These are phyloP conservation scores for Diaporthe sp. DNA, from an alignment of 2,329 filamentous ascomycete species.

Conservation along the genomic window DNA sequence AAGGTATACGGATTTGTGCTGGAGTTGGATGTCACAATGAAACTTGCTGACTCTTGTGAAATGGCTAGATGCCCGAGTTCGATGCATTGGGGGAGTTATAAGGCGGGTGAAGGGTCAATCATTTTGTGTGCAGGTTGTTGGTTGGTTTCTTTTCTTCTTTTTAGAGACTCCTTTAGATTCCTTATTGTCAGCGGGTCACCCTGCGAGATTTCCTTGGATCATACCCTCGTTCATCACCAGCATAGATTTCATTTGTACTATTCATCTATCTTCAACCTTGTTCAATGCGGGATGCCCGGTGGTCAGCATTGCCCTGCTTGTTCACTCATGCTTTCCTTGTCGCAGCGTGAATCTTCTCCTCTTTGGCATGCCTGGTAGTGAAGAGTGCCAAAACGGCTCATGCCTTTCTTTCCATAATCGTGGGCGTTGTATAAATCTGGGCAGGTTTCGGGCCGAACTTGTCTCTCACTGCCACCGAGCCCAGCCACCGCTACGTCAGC, in stretches of 20 bases:
- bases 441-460: background rate
- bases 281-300: background rate
- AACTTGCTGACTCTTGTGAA: background rate
- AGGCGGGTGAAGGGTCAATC: background rate
- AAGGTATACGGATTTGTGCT: background rate
- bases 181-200: constrained; percentile 13
- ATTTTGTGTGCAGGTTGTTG: background rate
- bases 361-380: too few species aligned
- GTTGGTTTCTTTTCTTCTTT: background rate
- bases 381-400: background rate
- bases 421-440: background rate
- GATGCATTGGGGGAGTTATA: background rate
- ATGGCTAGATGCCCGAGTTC: background rate
- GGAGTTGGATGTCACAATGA: background rate
- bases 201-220: background rate
- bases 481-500: background rate
- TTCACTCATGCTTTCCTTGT: too few species aligned
- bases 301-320: background rate
- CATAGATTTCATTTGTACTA: constrained; percentile 3
- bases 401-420: background rate
- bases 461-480: background rate
- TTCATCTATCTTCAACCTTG: background rate
- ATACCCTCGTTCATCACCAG: background rate
- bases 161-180: background rate
- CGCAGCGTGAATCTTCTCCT: background rate